Percentiles rank a stretch among this genome's conserved stretches.
phyloP scores from a whole-genome alignment of 148 eudicot species.

The Talinum fruticosum region DNA sequence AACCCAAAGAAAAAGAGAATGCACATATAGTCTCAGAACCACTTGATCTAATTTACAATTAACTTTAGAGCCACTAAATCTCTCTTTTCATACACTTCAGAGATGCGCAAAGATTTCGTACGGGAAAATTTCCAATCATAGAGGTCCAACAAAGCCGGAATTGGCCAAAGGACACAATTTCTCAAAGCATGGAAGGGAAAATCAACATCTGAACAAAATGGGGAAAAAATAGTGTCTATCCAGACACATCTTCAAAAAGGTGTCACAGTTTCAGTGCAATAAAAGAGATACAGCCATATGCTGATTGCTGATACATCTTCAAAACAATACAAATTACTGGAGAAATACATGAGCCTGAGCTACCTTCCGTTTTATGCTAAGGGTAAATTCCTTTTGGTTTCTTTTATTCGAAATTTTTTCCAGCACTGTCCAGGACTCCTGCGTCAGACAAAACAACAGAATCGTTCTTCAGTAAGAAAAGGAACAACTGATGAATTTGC shows the following conservation, averaged over 20 bases:
- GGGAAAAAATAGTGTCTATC: constrained; percentile 14
- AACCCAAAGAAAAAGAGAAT: too few relatives aligned
- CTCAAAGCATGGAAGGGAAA: neutral
- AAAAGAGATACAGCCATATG: constrained; percentile 15
- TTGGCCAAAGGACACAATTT: neutral
- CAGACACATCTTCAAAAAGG: constrained; percentile 22
- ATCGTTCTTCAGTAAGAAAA: neutral
- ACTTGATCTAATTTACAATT: neutral
- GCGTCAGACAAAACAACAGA: constrained; percentile 9
- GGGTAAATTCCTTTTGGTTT: constrained; percentile 8
- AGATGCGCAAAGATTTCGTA: neutral
- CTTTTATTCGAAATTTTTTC: constrained; percentile 22
- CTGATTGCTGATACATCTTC: constrained; percentile 11
- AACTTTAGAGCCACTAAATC: neutral
- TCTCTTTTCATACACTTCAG: neutral
- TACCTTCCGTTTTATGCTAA: constrained; percentile 18
- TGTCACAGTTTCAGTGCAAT: constrained; percentile 9
- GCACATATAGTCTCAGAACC: too few relatives aligned
- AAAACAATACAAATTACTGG: constrained; percentile 16
- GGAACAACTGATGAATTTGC: neutral
- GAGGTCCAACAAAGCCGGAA: neutral
- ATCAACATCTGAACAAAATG: constrained; percentile 3
- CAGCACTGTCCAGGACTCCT: constrained; percentile 22
- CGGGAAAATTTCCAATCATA: neutral
- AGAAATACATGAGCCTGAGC: constrained; percentile 25